A percentile compares a stretch with the other conserved stretches of the same genome.
Conservation (phyloP, 495 filamentous ascomycete species). For the Mycothermus thermophilus region DNA sequence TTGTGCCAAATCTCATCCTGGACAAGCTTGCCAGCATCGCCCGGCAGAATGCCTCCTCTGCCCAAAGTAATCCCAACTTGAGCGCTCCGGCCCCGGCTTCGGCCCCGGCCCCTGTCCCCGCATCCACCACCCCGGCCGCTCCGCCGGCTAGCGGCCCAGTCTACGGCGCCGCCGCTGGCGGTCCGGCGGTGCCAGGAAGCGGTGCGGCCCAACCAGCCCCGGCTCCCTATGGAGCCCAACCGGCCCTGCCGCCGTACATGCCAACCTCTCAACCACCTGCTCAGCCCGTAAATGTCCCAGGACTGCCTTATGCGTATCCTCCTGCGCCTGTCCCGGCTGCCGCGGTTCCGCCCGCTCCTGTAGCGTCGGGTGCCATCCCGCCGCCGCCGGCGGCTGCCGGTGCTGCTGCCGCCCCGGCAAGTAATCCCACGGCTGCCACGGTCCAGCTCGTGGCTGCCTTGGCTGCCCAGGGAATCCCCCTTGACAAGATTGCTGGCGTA, state of each 20-base stretch:
- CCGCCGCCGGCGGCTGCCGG: constrained; percentile 4
- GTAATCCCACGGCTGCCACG: constrained; percentile 25
- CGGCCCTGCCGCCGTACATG: constrained; percentile 10
- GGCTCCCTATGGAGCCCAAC: constrained; percentile 9
- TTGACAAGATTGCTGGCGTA: constrained; percentile 34
- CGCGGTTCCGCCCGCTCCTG: constrained; percentile 15
- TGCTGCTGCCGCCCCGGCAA: constrained; percentile 14
- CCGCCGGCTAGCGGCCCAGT: too few species aligned
- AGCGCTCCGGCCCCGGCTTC: constrained; percentile 26
- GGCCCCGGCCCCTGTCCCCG: constrained; percentile 14
- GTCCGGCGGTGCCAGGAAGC: constrained; percentile 12
- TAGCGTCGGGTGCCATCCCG: constrained; percentile 16
- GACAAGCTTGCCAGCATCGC: constrained; percentile 76
- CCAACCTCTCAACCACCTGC: constrained; percentile 25
- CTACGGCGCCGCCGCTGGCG: constrained; percentile 8
- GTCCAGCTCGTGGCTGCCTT: constrained; percentile 39
- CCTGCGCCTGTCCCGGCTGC: not conserved
- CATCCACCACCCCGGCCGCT: constrained; percentile 10
- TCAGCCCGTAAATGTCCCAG: constrained; percentile 47
- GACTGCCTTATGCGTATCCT: constrained; percentile 26
- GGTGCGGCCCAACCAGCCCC: constrained; percentile 9
- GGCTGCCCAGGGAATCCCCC: constrained; percentile 28
- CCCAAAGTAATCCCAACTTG: constrained; percentile 39
- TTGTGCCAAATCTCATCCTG: constrained; percentile 49
- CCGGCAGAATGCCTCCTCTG: constrained; percentile 55